A percentile compares a stretch with the other conserved stretches of the same genome.
Conservation (phyloP, 306 rosid species). For the Medicago lupulina region DNA sequence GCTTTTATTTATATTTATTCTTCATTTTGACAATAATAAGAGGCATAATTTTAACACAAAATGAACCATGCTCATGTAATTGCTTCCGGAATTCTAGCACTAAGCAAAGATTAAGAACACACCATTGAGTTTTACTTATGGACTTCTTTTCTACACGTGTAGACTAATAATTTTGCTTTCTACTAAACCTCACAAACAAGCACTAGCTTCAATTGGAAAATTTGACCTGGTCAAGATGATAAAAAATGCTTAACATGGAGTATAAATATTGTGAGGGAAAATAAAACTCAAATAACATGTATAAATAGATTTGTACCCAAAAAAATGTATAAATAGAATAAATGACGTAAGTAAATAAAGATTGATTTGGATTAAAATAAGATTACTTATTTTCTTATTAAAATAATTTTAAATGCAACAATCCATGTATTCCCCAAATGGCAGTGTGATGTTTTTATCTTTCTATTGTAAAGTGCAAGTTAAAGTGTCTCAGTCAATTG, state of each 20-base stretch:
- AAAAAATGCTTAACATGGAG: not conserved
- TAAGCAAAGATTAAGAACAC: conserved; percentile 37
- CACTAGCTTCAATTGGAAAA: conserved; percentile 45
- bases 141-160: conserved; percentile 55
- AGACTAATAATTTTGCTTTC: conserved; percentile 26
- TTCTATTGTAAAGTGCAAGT: too few relatives aligned
- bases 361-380: too few relatives aligned
- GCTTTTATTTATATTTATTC: conserved; percentile 33
- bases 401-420: too few relatives aligned
- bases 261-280: too few relatives aligned
- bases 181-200: conserved; percentile 20
- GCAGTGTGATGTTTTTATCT: too few relatives aligned
- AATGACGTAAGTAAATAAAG: too few relatives aligned
- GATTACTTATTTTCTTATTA: too few relatives aligned
- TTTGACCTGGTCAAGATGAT: conserved; percentile 53
- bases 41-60: conserved; percentile 37
- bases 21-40: conserved; percentile 7
- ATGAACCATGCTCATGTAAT: conserved; percentile 42
- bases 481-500: too few relatives aligned
- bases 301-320: too few relatives aligned
- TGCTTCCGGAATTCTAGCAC: conserved; percentile 52
- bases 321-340: too few relatives aligned
- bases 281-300: too few relatives aligned
- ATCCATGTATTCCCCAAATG: too few relatives aligned
- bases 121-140: conserved; percentile 38